A percentile compares a stretch with the other conserved stretches of the same genome.
Evolutionary conservation across 208 protist species (phyloP).

Genomic region (Entamoeba nuttalli): DNA sequence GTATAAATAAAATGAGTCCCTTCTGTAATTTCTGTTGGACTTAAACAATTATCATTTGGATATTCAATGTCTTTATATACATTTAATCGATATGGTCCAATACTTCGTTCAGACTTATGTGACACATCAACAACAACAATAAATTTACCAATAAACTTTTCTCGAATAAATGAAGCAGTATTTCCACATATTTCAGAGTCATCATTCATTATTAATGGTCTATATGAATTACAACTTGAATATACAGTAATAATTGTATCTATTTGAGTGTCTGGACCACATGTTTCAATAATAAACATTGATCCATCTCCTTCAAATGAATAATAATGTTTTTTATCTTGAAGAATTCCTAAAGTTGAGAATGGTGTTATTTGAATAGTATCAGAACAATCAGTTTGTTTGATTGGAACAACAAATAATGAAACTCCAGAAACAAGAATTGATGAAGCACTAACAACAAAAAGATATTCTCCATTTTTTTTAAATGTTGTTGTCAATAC

Average conservation of each 20-base stretch:
- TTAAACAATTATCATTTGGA: neutral
- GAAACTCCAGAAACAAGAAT: neutral
- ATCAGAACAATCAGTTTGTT: neutral
- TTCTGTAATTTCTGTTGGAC: neutral
- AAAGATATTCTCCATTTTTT: neutral
- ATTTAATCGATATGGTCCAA: neutral
- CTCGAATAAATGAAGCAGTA: neutral
- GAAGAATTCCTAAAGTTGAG: neutral
- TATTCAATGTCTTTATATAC: neutral
- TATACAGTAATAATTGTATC: neutral
- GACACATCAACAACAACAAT: neutral
- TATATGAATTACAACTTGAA: neutral
- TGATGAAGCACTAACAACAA: neutral
- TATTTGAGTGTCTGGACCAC: neutral
- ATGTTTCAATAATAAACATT: neutral
- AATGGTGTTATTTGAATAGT: neutral
- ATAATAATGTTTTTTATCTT: neutral
- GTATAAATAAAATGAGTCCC: neutral
- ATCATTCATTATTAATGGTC: neutral
- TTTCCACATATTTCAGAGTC: neutral
- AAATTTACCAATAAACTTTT: neutral
- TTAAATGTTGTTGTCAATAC: neutral
- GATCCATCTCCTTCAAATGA: neutral
- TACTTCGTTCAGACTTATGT: neutral
- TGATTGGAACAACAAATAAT: neutral